Base-by-base conservation (phyloP, 1,284 basidiomycete species). In the Ustilago esculenta region DNA sequence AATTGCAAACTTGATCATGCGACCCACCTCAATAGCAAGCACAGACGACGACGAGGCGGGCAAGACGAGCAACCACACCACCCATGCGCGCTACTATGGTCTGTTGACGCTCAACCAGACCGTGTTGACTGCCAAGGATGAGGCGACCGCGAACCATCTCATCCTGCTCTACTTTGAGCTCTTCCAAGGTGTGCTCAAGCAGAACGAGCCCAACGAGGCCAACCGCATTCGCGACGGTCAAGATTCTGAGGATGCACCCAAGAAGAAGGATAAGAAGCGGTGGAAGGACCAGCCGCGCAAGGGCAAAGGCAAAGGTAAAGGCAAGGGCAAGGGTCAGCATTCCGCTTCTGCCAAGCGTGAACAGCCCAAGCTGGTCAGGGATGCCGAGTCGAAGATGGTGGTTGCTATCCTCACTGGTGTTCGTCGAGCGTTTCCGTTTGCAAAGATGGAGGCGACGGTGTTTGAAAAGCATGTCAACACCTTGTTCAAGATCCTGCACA, bases 101-200 rank as follows among this genome's bases (percentile, higher is more conserved):
- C 86, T 91, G 15, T 92, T 97, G 73, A 96, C 94, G 2, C 88
- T 97, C 73, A 98, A 98, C 82, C 95, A 98, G 83, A 90, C 95
- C 63, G 88, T 93, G 45, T 86, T 98, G 30, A 88, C 89, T 1
- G 85, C 87, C 6, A 85, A 85, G 42, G 84, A 85, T 23, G 85
- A 88, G 10, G 87, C 87, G 0, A 90, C 94, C 7, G 91, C 94
- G n/a, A 85, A 89, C 45, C 87, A 88, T 61, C 85, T 98, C 48
- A 89, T 98, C 29, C 89, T 93, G 59, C 86, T 95, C 10, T 98
- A 98, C 84, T 99, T 98, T 79, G 90, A 94, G 84, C 87, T 98
- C 75, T 99, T 99, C 84, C 86, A 90, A 72, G 92, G 93, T 77
- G 60, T 78, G 10, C 59, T 81, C 29, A 77, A 82, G 39, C 75